Evolutionary conservation across 2,329 filamentous ascomycete species (phyloP).

Genomic region (Lecanoromycetidae sp.): DNA sequence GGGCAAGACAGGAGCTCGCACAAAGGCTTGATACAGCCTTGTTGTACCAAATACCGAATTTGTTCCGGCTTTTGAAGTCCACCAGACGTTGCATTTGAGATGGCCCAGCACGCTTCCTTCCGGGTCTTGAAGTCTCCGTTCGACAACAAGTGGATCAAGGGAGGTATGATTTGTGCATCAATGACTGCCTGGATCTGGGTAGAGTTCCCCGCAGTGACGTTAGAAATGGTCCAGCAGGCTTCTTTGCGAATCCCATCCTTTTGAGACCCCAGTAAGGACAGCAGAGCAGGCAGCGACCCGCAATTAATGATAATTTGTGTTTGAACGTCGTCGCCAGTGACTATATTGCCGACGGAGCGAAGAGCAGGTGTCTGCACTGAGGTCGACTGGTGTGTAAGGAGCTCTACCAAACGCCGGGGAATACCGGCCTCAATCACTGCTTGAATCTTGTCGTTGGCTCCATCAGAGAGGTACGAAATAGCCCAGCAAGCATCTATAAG

Average conservation of each 20-base stretch:
- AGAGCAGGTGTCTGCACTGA: slow-evolving; percentile 96
- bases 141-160: slow-evolving; percentile 86
- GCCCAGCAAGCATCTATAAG: slow-evolving; percentile 99
- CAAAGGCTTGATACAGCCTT: slow-evolving; percentile 93
- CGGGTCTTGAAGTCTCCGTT: slow-evolving; percentile 98
- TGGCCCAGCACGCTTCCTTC: slow-evolving; percentile 99
- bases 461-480: slow-evolving; percentile 95
- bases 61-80: slow-evolving; percentile 98
- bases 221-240: slow-evolving; percentile 99
- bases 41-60: slow-evolving; percentile 84
- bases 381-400: slow-evolving; percentile 95
- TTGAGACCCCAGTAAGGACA: slow-evolving; percentile 86
- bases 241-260: slow-evolving; percentile 99
- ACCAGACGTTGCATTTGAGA: slow-evolving; percentile 94
- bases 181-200: slow-evolving; percentile 94
- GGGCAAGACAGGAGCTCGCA: slow-evolving; percentile 92
- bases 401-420: slow-evolving; percentile 86
- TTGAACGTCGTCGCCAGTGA: slow-evolving; percentile 95
- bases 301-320: slow-evolving; percentile 99
- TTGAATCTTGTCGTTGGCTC: slow-evolving; percentile 98
- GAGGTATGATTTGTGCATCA: slow-evolving; percentile 92
- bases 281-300: slow-evolving; percentile 78
- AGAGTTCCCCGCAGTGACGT: slow-evolving; percentile 96
- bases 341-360: slow-evolving; percentile 95
- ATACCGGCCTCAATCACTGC: slow-evolving; percentile 98